Evolutionary conservation across 2,329 filamentous ascomycete genomes (phyloP), one percentile per base, ranked within the genome.

Genomic region (Penicillium sclerotigenum): DNA sequence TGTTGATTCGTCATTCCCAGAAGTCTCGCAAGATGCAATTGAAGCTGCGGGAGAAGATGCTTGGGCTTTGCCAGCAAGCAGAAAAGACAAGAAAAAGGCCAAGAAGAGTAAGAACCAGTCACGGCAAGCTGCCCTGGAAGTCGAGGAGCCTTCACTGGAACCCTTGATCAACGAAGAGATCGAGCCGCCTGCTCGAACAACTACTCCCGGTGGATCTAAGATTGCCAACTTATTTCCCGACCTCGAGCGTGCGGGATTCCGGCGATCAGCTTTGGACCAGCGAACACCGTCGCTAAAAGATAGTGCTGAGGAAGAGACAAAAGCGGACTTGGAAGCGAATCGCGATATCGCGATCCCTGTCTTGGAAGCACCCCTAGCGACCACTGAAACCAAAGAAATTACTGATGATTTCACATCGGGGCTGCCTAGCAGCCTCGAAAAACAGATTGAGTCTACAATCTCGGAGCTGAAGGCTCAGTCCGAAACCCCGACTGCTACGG

Each of bases 281-380:
- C 50, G 57, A 43, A 49, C 61, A 46, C 52, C 59, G 64, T 64
- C 62, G 59, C 64, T 64, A 71, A 72, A 74, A 70, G 68, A 73
- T 70, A 59, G 73, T 70, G 69, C 69, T 68, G 67, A 75, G 70
- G 68, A 76, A 73, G 68, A 73, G 71, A 68, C 70, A 52, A 52
- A 34, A 59, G 59, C 59, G 59, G 66, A 64, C 40, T 57, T 57
- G 53, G 59, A 63, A 65, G 61, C 66, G 49, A 71, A 75, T 67
- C 75, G 78, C 58, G 78, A 80, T 56, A 77, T 74, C 60, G 78
- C 72, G 59, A 71, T 78, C 58, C 72, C 77, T 59, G 69, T 77
- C 56, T 71, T 71, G 58, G 78, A 80, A 63, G 76, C 79, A 48
- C 74, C 76, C 38, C 64, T 73, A 34, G 57, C 74, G 29, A 60